phyloP scores from a whole-genome alignment of 164 flowering plant genomes.

The Buxus sempervirens region DNA sequence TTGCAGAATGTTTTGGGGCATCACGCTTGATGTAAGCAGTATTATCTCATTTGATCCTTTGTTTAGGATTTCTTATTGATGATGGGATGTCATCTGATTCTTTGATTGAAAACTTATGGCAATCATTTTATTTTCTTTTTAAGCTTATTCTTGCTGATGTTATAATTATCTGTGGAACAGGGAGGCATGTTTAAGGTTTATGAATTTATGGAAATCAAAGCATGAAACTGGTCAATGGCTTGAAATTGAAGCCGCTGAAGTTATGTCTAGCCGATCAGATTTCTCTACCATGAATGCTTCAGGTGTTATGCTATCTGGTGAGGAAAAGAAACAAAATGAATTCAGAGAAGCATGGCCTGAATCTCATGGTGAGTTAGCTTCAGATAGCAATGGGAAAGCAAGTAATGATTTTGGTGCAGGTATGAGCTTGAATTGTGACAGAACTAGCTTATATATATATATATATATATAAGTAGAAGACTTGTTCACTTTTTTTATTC shows the following conservation, averaged over 20 bases:
- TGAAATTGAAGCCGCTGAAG: conserved; percentile 81
- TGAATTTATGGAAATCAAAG: conserved; percentile 80
- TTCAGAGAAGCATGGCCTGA: conserved; percentile 25
- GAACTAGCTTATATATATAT: conserved; percentile 12
- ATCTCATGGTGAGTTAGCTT: conserved; percentile 25
- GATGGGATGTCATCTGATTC: conserved; percentile 1
- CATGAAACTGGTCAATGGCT: conserved; percentile 96
- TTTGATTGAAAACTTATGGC: neutral
- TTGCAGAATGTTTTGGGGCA: conserved; percentile 94
- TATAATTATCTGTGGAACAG: conserved; percentile 36
- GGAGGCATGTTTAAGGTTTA: conserved; percentile 77
- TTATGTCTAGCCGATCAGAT: conserved; percentile 42
- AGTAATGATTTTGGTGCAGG: conserved; percentile 33
- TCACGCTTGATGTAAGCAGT: conserved; percentile 70
- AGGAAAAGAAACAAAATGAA: conserved; percentile 32
- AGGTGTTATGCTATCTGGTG: conserved; percentile 47
- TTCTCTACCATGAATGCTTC: conserved; percentile 51
- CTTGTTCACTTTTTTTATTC: neutral
- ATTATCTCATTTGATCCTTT: neutral
- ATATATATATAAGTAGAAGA: neutral
- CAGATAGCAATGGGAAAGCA: conserved; percentile 41
- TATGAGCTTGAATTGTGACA: conserved; percentile 17
- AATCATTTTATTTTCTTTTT: neutral
- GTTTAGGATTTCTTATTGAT: neutral
- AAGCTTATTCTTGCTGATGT: conserved; percentile 3